A percentile compares a stretch with the other conserved stretches of the same genome.
These are phyloP conservation scores for Phtheirospermum japonicum DNA, from an alignment of 257 asterid genomes.

Conservation along the genomic window DNA sequence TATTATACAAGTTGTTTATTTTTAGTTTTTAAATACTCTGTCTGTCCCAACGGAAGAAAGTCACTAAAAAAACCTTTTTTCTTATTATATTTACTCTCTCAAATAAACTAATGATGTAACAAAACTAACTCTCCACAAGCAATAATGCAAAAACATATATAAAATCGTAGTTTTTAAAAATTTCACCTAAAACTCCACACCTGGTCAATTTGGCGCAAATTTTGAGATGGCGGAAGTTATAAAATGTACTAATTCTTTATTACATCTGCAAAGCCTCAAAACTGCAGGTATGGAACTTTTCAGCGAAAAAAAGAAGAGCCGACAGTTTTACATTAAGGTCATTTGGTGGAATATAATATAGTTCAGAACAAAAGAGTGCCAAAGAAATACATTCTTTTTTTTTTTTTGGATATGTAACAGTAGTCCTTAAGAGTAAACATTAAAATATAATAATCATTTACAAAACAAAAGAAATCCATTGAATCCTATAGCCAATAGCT, in stretches of 20 bases:
- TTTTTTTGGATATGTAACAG: background rate
- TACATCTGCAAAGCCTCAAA: background rate
- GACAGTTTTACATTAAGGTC: too few species aligned
- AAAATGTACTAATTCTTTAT: background rate
- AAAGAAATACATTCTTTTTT: too few species aligned
- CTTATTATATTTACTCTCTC: background rate
- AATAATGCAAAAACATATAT: background rate
- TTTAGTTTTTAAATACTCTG: background rate
- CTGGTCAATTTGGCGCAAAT: background rate
- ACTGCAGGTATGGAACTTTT: background rate
- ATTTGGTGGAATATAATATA: conserved; percentile 8
- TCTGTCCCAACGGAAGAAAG: background rate
- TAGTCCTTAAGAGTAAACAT: background rate
- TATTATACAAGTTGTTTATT: background rate
- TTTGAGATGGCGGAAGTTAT: background rate
- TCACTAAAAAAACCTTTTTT: background rate
- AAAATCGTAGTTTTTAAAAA: background rate
- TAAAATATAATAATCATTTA: background rate
- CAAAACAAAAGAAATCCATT: background rate
- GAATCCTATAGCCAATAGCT: background rate
- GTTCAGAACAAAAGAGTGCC: background rate
- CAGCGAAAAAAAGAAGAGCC: conserved; percentile 4
- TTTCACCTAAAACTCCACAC: background rate
- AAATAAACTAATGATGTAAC: background rate
- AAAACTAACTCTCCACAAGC: background rate